These are phyloP conservation scores for Chaetomium cochliodes DNA, from an alignment of 495 filamentous ascomycete genomes.

Conservation along the genomic window DNA sequence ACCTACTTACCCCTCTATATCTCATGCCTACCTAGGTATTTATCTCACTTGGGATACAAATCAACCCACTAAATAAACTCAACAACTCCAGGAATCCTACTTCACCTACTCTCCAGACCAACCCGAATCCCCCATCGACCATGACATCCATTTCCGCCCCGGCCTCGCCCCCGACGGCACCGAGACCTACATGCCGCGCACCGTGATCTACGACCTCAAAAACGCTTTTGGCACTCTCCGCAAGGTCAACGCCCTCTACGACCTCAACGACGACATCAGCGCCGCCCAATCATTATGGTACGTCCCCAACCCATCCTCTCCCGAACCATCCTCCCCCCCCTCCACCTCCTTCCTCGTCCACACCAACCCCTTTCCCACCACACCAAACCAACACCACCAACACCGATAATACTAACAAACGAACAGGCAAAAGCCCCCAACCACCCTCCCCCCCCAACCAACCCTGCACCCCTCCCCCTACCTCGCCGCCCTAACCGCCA, in stretches of 20 bases:
- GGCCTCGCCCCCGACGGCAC: conserved; percentile 78
- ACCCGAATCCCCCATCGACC: conserved; percentile 68
- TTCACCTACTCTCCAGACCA: conserved; percentile 79
- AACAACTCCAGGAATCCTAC: conserved; percentile 81
- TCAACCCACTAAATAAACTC: neutral
- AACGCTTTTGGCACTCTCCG: conserved; percentile 83
- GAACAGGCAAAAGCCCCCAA: conserved; percentile 68
- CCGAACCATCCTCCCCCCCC: no score
- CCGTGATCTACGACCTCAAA: conserved; percentile 93
- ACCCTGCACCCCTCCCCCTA: conserved; percentile 71
- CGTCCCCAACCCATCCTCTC: conserved; percentile 23
- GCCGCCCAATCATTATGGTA: conserved; percentile 60
- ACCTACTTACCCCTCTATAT: conserved; percentile 8
- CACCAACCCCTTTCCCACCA: neutral
- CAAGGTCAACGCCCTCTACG: conserved; percentile 87
- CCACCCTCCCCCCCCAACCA: conserved; percentile 59
- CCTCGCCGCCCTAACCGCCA: conserved; percentile 71
- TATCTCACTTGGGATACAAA: neutral
- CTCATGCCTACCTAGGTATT: conserved; percentile 14
- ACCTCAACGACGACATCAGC: conserved; percentile 53
- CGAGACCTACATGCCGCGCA: conserved; percentile 89
- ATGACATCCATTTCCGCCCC: conserved; percentile 87
- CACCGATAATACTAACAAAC: no score
- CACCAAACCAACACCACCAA: neutral
- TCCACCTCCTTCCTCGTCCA: neutral